Conservation (phyloP, 257 asterid genomes). For the Solanum bulbocastanum region DNA sequence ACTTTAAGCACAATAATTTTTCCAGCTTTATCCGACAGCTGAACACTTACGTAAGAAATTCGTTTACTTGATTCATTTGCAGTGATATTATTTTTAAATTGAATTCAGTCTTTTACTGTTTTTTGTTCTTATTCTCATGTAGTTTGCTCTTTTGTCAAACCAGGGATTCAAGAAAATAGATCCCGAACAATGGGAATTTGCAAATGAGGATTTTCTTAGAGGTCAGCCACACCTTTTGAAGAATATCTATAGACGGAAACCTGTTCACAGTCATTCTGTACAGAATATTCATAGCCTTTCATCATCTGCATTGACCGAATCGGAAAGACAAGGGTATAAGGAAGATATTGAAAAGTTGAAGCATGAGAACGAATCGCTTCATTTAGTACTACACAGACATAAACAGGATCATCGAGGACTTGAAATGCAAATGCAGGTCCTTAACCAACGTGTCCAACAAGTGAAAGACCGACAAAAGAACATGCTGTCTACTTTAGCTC, state of each 20-base stretch:
- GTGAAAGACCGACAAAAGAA: constrained; percentile 34
- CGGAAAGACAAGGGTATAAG: constrained; percentile 56
- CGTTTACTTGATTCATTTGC: not conserved
- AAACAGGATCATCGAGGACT: constrained; percentile 46
- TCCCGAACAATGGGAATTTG: constrained; percentile 94
- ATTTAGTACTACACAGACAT: constrained; percentile 34
- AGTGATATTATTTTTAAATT: not conserved
- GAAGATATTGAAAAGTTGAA: constrained; percentile 57
- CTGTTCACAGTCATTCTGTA: constrained; percentile 87
- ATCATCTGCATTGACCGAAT: constrained; percentile 38
- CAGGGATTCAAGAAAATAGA: constrained; percentile 88
- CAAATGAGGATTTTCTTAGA: constrained; percentile 70
- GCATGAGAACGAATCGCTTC: constrained; percentile 43
- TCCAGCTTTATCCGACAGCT: constrained; percentile 92
- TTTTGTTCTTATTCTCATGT: not conserved
- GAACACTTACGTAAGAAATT: constrained; percentile 60
- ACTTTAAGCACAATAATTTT: constrained; percentile 83
- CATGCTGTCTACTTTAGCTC: constrained; percentile 47
- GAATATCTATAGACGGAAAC: constrained; percentile 83
- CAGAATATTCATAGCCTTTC: constrained; percentile 22
- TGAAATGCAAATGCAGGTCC: constrained; percentile 24
- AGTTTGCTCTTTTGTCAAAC: not conserved
- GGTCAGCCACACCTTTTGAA: constrained; percentile 66
- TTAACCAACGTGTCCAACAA: constrained; percentile 34
- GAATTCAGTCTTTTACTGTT: not conserved